Conservation (phyloP, 768 basidiomycete species). For the Tricholomella constricta region DNA sequence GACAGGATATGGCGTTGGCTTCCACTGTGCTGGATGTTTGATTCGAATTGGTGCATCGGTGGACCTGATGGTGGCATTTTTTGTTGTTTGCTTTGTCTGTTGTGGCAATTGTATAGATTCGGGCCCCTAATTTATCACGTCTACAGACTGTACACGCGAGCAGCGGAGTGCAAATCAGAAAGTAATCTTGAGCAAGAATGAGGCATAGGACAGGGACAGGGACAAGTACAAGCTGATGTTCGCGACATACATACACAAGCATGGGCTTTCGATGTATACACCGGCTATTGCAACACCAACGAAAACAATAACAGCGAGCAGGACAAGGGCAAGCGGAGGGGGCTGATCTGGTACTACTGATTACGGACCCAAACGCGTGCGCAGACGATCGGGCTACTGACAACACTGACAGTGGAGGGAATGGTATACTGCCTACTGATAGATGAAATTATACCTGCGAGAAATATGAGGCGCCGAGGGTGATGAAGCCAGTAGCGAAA, state of each 20-base stretch:
- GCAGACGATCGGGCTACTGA: neutral
- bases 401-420: neutral
- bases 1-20: slow-evolving; percentile 23
- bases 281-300: neutral
- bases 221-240: too few species aligned
- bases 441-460: slow-evolving; percentile 78
- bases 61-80: too few species aligned
- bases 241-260: too few species aligned
- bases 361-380: neutral
- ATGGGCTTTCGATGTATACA: too few species aligned
- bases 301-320: neutral
- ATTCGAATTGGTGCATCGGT: neutral
- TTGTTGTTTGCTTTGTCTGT: too few species aligned
- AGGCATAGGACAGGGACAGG: too few species aligned
- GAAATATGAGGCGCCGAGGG: neutral
- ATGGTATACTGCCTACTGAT: slow-evolving; percentile 46
- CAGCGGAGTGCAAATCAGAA: too few species aligned
- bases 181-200: too few species aligned
- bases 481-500: slow-evolving; percentile 4
- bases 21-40: neutral
- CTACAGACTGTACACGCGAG: too few species aligned
- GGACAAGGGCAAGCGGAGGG: neutral
- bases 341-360: neutral
- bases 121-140: too few species aligned
- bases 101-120: too few species aligned